Conservation (phyloP, 2,329 filamentous ascomycete genomes). For the Monilinia polystroma region DNA sequence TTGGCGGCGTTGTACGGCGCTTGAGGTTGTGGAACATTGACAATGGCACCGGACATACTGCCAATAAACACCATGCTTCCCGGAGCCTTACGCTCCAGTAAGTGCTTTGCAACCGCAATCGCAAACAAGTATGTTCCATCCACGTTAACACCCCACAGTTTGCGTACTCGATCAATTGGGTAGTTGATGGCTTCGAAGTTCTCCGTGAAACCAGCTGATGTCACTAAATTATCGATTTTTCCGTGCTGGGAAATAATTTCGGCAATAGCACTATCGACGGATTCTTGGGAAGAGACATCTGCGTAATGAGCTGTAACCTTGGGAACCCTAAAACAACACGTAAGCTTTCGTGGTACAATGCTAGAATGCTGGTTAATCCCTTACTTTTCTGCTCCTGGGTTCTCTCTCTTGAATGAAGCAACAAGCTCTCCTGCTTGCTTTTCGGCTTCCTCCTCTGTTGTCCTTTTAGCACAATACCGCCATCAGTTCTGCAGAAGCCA, state of each 20-base stretch:
- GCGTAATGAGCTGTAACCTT: conserved; percentile 87
- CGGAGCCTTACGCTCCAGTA: conserved; percentile 75
- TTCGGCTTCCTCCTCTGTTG: conserved; percentile 75
- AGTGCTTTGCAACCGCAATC: conserved; percentile 77
- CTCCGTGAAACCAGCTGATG: conserved; percentile 94
- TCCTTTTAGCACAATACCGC: conserved; percentile 26
- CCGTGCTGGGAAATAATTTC: conserved; percentile 69
- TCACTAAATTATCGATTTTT: conserved; percentile 88
- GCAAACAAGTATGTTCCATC: conserved; percentile 91
- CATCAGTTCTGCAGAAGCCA: conserved; percentile 30
- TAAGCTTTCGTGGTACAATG: conserved; percentile 13
- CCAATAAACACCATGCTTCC: conserved; percentile 94
- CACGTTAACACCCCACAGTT: conserved; percentile 93
- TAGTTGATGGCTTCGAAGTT: conserved; percentile 92
- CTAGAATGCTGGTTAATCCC: conserved; percentile 28
- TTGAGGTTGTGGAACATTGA: conserved; percentile 94
- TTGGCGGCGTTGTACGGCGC: conserved; percentile 92
- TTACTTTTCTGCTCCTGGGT: conserved; percentile 70
- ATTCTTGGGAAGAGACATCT: conserved; percentile 78
- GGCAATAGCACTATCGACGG: conserved; percentile 70
- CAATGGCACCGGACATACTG: conserved; percentile 90
- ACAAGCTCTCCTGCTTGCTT: conserved; percentile 73
- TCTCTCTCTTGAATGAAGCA: conserved; percentile 73
- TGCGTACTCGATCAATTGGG: conserved; percentile 85
- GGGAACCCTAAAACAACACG: conserved; percentile 56